Evolutionary conservation across 2,329 filamentous ascomycete genomes (phyloP).

Genomic region (Epichloe amarillans): DNA sequence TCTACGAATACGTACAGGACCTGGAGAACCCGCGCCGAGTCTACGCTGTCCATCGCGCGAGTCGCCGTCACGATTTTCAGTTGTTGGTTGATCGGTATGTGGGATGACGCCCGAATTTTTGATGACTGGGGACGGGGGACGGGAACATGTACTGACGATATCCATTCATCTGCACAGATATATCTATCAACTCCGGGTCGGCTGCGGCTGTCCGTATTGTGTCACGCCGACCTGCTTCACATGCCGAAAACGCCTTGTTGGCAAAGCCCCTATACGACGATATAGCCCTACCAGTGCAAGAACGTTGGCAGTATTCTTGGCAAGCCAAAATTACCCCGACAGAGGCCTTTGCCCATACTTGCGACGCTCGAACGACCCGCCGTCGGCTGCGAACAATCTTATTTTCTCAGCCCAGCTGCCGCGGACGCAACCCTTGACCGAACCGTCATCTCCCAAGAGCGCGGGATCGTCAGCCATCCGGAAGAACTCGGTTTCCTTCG

Average conservation of each 20-base stretch:
- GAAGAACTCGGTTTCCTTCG: neutral
- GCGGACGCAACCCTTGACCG: conserved; percentile 3
- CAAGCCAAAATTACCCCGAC: conserved; percentile 66
- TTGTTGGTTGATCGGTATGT: conserved; percentile 52
- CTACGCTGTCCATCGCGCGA: conserved; percentile 47
- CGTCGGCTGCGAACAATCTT: conserved; percentile 33
- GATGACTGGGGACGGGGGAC: neutral
- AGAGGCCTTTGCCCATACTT: conserved; percentile 49
- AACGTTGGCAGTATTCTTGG: conserved; percentile 66
- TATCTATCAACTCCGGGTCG: conserved; percentile 67
- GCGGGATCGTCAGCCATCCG: neutral
- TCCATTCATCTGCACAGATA: conserved; percentile 38
- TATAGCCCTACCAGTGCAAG: conserved; percentile 74
- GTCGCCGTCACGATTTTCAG: conserved; percentile 51
- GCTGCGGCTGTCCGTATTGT: conserved; percentile 59
- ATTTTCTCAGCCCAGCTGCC: conserved; percentile 25
- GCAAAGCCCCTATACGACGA: conserved; percentile 56
- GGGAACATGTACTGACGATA: neutral
- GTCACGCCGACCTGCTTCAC: conserved; percentile 69
- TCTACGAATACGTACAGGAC: conserved; percentile 40
- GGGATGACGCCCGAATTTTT: neutral
- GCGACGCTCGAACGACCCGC: conserved; percentile 26
- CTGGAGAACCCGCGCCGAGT: conserved; percentile 48
- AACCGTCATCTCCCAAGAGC: conserved; percentile 1
- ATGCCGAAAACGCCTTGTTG: conserved; percentile 54